A percentile compares a stretch with the other conserved stretches of the same genome.
Conservation (phyloP, 305 asterid species). For the Fraxinus dipetala region DNA sequence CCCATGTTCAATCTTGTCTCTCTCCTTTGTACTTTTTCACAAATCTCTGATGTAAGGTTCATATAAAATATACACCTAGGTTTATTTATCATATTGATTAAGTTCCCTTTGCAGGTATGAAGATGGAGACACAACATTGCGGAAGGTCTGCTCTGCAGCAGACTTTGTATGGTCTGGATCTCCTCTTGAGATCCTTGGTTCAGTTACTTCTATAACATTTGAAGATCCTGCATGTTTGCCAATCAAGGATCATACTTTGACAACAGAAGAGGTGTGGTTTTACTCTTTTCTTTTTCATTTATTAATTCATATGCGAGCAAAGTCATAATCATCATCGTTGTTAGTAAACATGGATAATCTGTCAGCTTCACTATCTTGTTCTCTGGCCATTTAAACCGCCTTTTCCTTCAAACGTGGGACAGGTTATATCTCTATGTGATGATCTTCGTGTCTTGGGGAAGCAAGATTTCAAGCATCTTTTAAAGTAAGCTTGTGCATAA, state of each 20-base stretch:
- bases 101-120: constrained; percentile 59
- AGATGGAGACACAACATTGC: constrained; percentile 77
- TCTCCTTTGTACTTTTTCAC: neutral
- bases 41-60: neutral
- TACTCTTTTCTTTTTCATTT: neutral
- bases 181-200: constrained; percentile 81
- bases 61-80: neutral
- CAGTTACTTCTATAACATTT: constrained; percentile 75
- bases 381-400: constrained; percentile 1
- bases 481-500: constrained; percentile 50
- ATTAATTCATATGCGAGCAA: neutral
- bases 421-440: constrained; percentile 85
- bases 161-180: constrained; percentile 69
- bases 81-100: neutral
- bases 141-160: constrained; percentile 69
- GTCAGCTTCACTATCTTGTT: neutral
- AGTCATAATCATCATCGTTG: neutral
- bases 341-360: neutral
- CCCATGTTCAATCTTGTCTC: neutral
- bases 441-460: constrained; percentile 86
- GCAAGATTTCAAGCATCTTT: constrained; percentile 86
- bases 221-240: constrained; percentile 59
- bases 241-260: constrained; percentile 64
- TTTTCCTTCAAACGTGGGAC: constrained; percentile 23
- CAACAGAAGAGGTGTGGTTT: constrained; percentile 73